These are phyloP conservation scores for Excoecaria cochinchinensis DNA, from an alignment of 345 rosid species.

Conservation along the genomic window DNA sequence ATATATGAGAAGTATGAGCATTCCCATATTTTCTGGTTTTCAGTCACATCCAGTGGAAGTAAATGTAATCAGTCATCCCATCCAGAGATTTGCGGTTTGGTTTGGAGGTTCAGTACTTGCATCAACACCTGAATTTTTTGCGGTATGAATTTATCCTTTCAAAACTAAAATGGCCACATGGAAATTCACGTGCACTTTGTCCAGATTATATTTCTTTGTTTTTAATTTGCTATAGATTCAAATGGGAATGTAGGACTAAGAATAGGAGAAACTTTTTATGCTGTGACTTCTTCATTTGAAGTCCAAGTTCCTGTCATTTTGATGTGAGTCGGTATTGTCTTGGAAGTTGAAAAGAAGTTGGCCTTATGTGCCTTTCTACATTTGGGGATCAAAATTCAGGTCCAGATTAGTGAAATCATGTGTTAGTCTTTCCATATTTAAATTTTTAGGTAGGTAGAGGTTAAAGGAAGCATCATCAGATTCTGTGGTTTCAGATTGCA, in stretches of 20 bases:
- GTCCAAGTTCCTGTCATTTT: not conserved
- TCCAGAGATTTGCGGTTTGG: slow-evolving; percentile 98
- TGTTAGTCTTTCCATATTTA: not conserved
- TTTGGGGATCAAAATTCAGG: not conserved
- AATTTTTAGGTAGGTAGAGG: not conserved
- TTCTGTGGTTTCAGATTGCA: not conserved
- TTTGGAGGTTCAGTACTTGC: slow-evolving; percentile 99
- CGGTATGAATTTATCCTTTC: slow-evolving; percentile 42
- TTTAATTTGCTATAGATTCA: not conserved
- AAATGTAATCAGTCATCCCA: slow-evolving; percentile 91
- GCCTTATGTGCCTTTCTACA: not conserved
- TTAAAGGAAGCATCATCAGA: not conserved
- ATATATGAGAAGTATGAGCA: slow-evolving; percentile 5
- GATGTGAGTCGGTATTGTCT: not conserved
- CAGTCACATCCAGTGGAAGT: slow-evolving; percentile 95
- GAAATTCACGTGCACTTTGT: slow-evolving; percentile 7
- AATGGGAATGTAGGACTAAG: not conserved
- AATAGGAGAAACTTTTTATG: not conserved
- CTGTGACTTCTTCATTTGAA: not conserved
- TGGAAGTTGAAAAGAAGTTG: not conserved
- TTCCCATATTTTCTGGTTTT: not conserved
- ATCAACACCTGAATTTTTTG: slow-evolving; percentile 94
- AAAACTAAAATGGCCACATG: not conserved
- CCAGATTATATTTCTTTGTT: not conserved
- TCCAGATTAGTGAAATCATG: not conserved